Base-by-base conservation (phyloP, 106 monocot species). In the Agapanthus africanus region DNA sequence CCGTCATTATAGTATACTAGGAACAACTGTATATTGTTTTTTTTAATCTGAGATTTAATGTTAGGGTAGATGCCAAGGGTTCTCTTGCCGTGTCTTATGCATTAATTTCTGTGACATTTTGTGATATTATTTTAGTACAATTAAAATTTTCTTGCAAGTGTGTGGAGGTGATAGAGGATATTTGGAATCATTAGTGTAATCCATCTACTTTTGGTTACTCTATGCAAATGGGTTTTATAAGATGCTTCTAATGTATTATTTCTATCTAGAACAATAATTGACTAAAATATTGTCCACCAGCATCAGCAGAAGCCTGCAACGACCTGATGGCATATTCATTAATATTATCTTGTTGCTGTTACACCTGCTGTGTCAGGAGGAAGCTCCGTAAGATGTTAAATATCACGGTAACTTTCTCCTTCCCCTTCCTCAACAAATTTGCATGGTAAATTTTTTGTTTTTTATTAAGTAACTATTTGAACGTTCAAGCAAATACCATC, bases 301-400 rank as follows among this genome's bases (percentile, higher is more conserved):
- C 94, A 70, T 79, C 94, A 40, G 71, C 66, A 42, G 91, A 95
- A 71, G 83, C 85, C 8, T 95, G 94, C 50, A 95, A 95, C 77
- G 91, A 95, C 61, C 60, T 95, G 69, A 77, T 95, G 87, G 94
- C 91, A 27, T 91, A 85, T 74, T 81, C 94, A n/a, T 59, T 95
- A 33, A 82, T 95, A 75, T 71, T 95, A 32, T 95, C 91, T 38
- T 95, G 94, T 23, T 95, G 94, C 71, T 95, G 94, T 68, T 90
- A 95, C 68, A 95, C 94, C 47, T 95, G 91, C 79, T 91, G 85
- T 59, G 73, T 91, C 51, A 83, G 94, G 61, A 91, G 91, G 67
- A 91, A 81, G 62, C 91, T 95, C 46, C 86, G 93, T 16, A 73
- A 73, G 41, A 79, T 70, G 84, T 37, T 90, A 35, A 79, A 90